Evolutionary conservation across 176 grass and related monocot species (phyloP).

Genomic region (Pontederia crassipes): DNA sequence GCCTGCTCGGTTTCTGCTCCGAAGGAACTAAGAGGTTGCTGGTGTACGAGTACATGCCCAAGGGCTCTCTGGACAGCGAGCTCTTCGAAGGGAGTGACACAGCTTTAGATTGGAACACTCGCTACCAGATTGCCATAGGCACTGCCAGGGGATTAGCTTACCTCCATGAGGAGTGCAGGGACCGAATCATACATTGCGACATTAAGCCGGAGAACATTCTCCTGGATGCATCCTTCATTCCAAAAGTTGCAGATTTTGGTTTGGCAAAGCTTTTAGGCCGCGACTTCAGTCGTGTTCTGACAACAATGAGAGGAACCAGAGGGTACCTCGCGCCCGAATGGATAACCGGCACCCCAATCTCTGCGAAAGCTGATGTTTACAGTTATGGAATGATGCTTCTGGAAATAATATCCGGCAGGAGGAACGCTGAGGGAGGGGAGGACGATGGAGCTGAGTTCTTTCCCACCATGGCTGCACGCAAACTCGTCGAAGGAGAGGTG

Average conservation of each 20-base stretch:
- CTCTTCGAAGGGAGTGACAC: not conserved
- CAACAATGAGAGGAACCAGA: slow-evolving; percentile 14
- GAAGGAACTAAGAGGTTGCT: slow-evolving; percentile 10
- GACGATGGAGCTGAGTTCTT: not conserved
- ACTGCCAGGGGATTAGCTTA: slow-evolving; percentile 12
- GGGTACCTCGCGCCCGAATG: slow-evolving; percentile 16
- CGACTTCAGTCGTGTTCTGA: slow-evolving; percentile 19
- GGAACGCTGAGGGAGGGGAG: not conserved
- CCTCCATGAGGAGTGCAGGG: slow-evolving; percentile 17
- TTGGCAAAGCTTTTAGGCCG: slow-evolving; percentile 18
- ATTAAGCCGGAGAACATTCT: slow-evolving; percentile 19
- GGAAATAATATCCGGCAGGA: slow-evolving; percentile 12
- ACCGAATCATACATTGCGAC: slow-evolving; percentile 18
- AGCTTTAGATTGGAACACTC: slow-evolving; percentile 7
- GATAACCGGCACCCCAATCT: slow-evolving; percentile 10
- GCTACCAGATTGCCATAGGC: slow-evolving; percentile 9
- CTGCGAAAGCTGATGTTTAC: slow-evolving; percentile 16
- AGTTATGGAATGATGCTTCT: slow-evolving; percentile 18
- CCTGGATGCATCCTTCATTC: not conserved
- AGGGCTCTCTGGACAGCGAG: not conserved
- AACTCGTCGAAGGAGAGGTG: not conserved
- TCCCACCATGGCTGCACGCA: not conserved
- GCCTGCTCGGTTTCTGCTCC: slow-evolving; percentile 17
- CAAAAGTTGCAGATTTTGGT: slow-evolving; percentile 14
- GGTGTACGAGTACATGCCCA: slow-evolving; percentile 15